Base-by-base conservation (phyloP, 2,329 filamentous ascomycete genomes). In the Colletotrichum costaricense region DNA sequence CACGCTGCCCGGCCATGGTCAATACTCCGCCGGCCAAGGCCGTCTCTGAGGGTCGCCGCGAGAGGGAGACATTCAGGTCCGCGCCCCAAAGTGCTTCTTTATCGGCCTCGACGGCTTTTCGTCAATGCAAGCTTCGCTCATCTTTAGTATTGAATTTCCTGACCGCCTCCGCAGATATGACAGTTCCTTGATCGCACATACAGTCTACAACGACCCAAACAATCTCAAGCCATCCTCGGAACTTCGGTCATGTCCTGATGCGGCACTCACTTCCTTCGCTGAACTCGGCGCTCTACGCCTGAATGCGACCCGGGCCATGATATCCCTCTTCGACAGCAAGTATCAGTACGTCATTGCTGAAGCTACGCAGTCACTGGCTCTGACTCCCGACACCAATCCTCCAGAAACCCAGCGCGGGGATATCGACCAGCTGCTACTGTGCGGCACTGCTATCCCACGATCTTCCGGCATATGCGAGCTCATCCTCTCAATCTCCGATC, bases 341-440 rank as follows among this genome's bases (percentile, higher is more conserved):
- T 77, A 82, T 56, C 87, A 90, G 73, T 84, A 88, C 72, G 78
- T 90, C 19, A 78, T 90, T 19, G 87, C 87, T 64, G 88, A 90
- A 73, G 86, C 87, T 3, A 87, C 87, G 0, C 81, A 81, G 0
- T 80, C 79, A 1, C 78, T 84, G 1, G 82, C 82, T 0, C 75
- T 89, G 3, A 76, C 78, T 57, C 80, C 68, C 75, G 78, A 76
- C 77, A 56, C 79, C 66, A 75, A 78, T 26, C 54, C 75, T 8
- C 65, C 66, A 28, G 55, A 54, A 2, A 3, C 22, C 28, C n/a
- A 26, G 46, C 4, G 33, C 0, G 72, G 68, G 2, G 67, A 42
- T 42, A 42, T 19, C 16, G 38, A 75, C 6, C 30, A 74, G 14
- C 30, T 78, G 2, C 76, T 77, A 75, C 75, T 81, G 1, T 78